phyloP scores from a whole-genome alignment of 192 early-diverging fungal species.

The Coemansia sp. region DNA sequence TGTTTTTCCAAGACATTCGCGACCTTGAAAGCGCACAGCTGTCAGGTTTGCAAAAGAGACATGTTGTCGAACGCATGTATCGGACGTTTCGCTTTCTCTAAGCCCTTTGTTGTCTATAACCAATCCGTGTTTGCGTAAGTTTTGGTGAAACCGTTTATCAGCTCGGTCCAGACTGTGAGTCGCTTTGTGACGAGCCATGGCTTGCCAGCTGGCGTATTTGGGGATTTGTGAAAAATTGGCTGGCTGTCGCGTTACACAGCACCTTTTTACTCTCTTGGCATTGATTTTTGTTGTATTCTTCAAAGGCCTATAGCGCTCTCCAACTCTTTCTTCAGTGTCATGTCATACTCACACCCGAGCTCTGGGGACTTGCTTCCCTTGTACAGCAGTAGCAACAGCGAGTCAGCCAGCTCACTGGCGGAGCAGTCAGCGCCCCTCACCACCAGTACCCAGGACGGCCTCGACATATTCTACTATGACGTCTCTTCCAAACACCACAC shows the following conservation, averaged over 20 bases:
- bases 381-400: not conserved
- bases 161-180: not conserved
- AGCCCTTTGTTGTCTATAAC: no score
- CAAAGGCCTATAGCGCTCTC: not conserved
- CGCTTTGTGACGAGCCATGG: not conserved
- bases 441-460: not conserved
- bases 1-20: constrained; percentile 76
- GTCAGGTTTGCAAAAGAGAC: constrained; percentile 55
- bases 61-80: constrained; percentile 63
- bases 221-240: no score
- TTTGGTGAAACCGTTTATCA: not conserved
- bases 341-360: not conserved
- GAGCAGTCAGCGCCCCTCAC: not conserved
- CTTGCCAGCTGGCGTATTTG: not conserved
- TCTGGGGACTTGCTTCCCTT: not conserved
- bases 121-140: no score
- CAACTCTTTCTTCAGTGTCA: not conserved
- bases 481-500: not conserved
- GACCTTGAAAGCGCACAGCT: constrained; percentile 68
- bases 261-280: not conserved
- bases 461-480: not conserved
- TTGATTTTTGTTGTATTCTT: not conserved
- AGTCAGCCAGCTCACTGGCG: not conserved
- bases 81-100: constrained; percentile 62
- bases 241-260: no score